Conservation (phyloP, 257 asterid genomes). For the Scutellaria galericulata region DNA sequence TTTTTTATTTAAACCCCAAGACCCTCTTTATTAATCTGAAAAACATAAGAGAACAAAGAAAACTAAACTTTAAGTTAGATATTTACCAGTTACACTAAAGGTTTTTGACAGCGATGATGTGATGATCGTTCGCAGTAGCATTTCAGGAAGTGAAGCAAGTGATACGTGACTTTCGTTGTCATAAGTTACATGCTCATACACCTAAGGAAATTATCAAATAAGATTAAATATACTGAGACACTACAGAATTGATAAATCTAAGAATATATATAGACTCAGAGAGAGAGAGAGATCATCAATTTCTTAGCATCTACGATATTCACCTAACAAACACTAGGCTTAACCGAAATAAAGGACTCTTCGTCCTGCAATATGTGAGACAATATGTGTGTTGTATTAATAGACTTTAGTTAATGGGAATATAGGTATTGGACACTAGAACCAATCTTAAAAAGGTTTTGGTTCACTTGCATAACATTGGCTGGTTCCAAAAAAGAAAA, state of each 20-base stretch:
- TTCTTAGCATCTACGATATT: conserved; percentile 1
- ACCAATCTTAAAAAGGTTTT: background rate
- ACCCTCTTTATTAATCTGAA: background rate
- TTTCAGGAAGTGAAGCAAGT: conserved; percentile 81
- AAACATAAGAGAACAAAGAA: background rate
- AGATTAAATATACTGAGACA: background rate
- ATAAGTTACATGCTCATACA: conserved; percentile 84
- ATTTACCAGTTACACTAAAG: conserved; percentile 77
- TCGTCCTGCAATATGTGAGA: background rate
- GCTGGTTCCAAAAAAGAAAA: background rate
- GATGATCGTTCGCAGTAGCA: conserved; percentile 78
- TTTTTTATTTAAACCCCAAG: background rate
- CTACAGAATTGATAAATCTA: background rate
- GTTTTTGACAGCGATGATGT: conserved; percentile 93
- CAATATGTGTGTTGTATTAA: background rate
- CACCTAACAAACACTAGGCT: background rate
- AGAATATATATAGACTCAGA: background rate
- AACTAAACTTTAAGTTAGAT: conserved; percentile 1
- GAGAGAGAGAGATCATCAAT: background rate
- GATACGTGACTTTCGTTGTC: conserved; percentile 63
- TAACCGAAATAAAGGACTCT: background rate
- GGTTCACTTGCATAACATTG: background rate
- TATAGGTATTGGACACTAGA: background rate
- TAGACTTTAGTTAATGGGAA: background rate
- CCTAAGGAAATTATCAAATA: conserved; percentile 46